A percentile compares a stretch with the other conserved stretches of the same genome.
These are phyloP conservation scores for Cudoniella acicularis DNA, from an alignment of 495 filamentous ascomycete genomes.

Conservation along the genomic window DNA sequence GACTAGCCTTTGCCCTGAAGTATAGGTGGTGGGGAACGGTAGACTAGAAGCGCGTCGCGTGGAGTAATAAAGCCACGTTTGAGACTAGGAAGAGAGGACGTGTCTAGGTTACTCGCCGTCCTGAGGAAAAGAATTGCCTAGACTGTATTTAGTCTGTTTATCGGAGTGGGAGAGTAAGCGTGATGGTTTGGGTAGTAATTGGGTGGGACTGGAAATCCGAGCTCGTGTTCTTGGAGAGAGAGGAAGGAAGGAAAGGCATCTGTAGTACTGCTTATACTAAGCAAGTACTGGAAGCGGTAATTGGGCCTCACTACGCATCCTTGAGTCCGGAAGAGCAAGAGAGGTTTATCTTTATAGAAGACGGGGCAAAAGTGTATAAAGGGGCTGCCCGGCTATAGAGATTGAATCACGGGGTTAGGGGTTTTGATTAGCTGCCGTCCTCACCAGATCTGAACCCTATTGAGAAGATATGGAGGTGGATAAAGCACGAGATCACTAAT, in stretches of 20 bases:
- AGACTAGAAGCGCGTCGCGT: background rate
- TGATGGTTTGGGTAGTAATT: slow-evolving; percentile 16
- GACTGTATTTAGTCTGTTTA: slow-evolving; percentile 12
- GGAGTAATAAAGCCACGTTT: background rate
- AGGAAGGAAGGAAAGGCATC: background rate
- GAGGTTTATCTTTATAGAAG: slow-evolving; percentile 13
- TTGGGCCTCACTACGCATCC: background rate
- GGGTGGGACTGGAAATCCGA: slow-evolving; percentile 14
- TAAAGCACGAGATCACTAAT: slow-evolving; percentile 6
- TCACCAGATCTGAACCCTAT: slow-evolving; percentile 7
- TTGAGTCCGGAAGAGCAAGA: background rate
- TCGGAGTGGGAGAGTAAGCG: slow-evolving; percentile 3
- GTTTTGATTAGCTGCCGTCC: slow-evolving; percentile 5
- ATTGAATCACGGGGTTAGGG: background rate
- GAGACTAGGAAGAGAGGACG: slow-evolving; percentile 5
- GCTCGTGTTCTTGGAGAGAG: slow-evolving; percentile 10
- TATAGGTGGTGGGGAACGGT: background rate
- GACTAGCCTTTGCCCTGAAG: background rate
- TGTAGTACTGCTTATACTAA: background rate
- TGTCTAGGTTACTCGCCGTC: slow-evolving; percentile 4
- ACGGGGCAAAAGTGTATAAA: background rate
- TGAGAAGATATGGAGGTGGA: slow-evolving; percentile 11
- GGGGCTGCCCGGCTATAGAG: background rate
- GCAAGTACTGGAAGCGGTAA: background rate
- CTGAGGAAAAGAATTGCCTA: slow-evolving; percentile 3